Evolutionary conservation across 2,329 filamentous ascomycete genomes (phyloP).

Genomic region (Pleomassaria siparia): DNA sequence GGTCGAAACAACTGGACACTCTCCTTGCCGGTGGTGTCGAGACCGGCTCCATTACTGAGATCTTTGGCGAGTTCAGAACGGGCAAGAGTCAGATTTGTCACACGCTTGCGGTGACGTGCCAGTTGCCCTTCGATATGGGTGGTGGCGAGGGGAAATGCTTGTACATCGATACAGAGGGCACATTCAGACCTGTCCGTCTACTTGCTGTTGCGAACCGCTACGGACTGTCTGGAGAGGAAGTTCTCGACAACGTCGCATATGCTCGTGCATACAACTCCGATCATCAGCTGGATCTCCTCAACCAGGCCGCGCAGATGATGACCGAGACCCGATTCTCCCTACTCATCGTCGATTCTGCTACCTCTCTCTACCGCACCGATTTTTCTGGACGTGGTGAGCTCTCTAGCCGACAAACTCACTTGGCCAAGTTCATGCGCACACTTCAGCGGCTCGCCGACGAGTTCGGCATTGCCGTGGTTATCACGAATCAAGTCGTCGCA

Average conservation of each 20-base stretch:
- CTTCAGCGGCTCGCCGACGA: conserved; percentile 74
- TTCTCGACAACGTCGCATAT: conserved; percentile 97
- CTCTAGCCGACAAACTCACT: conserved; percentile 85
- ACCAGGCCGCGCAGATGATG: conserved; percentile 98
- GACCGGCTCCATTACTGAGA: conserved; percentile 95
- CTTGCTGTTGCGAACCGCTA: conserved; percentile 92
- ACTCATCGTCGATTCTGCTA: conserved; percentile 93
- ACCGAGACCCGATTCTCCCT: conserved; percentile 97
- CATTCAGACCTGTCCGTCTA: conserved; percentile 85
- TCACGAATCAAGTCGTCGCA: conserved; percentile 97
- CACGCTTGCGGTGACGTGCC: conserved; percentile 96
- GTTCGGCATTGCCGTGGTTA: conserved; percentile 97
- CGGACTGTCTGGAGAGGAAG: conserved; percentile 92
- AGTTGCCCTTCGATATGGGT: conserved; percentile 97
- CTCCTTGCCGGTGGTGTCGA: conserved; percentile 92
- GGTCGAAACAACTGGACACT: conserved; percentile 96
- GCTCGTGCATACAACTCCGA: conserved; percentile 98
- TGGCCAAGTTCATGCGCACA: conserved; percentile 86
- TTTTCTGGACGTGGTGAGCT: conserved; percentile 96
- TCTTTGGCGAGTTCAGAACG: conserved; percentile 96
- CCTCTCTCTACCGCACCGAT: conserved; percentile 91
- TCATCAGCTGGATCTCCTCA: conserved; percentile 91
- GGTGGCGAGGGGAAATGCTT: conserved; percentile 97
- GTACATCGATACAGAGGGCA: conserved; percentile 98
- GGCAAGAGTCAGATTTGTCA: conserved; percentile 99